These are phyloP conservation scores for Cutaneotrichosporon sp. DNA, from an alignment of 1,284 basidiomycete genomes.

Conservation along the genomic window DNA sequence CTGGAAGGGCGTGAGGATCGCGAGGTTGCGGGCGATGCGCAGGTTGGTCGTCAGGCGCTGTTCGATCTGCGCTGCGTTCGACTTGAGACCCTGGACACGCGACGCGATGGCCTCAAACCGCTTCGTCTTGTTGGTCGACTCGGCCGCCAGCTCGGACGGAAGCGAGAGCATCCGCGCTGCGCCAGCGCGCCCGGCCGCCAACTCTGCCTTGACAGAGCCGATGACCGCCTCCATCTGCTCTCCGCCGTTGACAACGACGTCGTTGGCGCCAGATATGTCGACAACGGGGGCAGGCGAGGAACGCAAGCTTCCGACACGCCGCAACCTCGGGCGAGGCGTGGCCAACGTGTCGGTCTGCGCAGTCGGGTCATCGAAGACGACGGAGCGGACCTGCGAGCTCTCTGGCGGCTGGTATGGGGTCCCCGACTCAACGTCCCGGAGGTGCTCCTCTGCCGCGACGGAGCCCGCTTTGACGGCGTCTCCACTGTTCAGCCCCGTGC, in stretches of 20 bases:
- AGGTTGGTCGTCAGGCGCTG: slow-evolving; percentile 69
- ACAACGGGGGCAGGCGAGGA: slow-evolving; percentile 21
- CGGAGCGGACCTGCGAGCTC: slow-evolving; percentile 2
- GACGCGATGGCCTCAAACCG: slow-evolving; percentile 32
- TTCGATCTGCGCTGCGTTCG: slow-evolving; percentile 62
- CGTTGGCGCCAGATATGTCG: slow-evolving; percentile 41
- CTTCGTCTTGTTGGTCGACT: slow-evolving; percentile 26
- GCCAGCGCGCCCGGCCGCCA: slow-evolving; percentile 58
- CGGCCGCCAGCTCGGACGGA: slow-evolving; percentile 1
- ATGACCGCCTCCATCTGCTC: slow-evolving; percentile 69
- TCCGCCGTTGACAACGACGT: slow-evolving; percentile 41
- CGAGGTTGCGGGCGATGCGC: slow-evolving; percentile 76
- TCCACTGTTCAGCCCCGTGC: slow-evolving; percentile 66
- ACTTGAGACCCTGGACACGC: slow-evolving; percentile 49
- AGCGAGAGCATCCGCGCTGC: slow-evolving; percentile 24
- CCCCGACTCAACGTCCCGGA: slow-evolving; percentile 33
- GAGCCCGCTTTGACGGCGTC: slow-evolving; percentile 76
- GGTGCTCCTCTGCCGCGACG: slow-evolving; percentile 77
- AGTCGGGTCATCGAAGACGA: slow-evolving; percentile 10
- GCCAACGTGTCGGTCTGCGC: background rate
- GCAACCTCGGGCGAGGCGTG: slow-evolving; percentile 12
- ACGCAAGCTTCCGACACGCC: slow-evolving; percentile 23
- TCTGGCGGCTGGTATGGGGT: background rate
- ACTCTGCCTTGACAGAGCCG: slow-evolving; percentile 78
- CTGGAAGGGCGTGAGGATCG: slow-evolving; percentile 82